A percentile compares a stretch with the other conserved stretches of the same genome.
Conservation (phyloP, 2,329 filamentous ascomycete species). For the Microdochium paspali region DNA sequence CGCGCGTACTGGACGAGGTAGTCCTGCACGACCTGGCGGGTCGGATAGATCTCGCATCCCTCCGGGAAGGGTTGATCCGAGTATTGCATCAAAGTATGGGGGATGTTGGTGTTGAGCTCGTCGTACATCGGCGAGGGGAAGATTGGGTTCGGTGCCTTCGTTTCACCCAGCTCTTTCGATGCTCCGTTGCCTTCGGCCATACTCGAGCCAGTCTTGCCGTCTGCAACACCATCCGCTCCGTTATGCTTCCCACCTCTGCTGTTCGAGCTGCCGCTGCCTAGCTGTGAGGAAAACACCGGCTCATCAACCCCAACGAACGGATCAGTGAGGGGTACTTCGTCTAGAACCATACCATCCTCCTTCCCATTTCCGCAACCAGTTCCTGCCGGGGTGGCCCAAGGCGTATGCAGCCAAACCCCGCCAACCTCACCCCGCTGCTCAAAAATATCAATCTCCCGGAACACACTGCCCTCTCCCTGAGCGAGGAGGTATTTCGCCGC, state of each 20-base stretch:
- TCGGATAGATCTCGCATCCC: slow-evolving; percentile 64
- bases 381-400: slow-evolving; percentile 29
- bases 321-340: slow-evolving; percentile 59
- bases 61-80: slow-evolving; percentile 58
- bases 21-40: slow-evolving; percentile 56
- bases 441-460: slow-evolving; percentile 64
- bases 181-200: no score
- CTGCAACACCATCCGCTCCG: no score
- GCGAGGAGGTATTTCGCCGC: slow-evolving; percentile 73
- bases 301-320: slow-evolving; percentile 53
- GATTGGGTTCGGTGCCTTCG: slow-evolving; percentile 37
- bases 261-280: no score
- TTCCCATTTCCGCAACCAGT: no score
- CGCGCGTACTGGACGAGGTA: slow-evolving; percentile 68
- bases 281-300: slow-evolving; percentile 38
- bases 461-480: slow-evolving; percentile 51
- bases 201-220: no score
- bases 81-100: slow-evolving; percentile 71
- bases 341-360: slow-evolving; percentile 10
- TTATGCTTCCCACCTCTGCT: no score
- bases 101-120: slow-evolving; percentile 77
- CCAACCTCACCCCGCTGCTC: slow-evolving; percentile 73
- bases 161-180: no score
- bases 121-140: slow-evolving; percentile 85
- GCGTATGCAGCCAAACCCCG: slow-evolving; percentile 79